These are phyloP conservation scores for Claviceps sorghi DNA, from an alignment of 2,329 filamentous ascomycete species.

Conservation along the genomic window DNA sequence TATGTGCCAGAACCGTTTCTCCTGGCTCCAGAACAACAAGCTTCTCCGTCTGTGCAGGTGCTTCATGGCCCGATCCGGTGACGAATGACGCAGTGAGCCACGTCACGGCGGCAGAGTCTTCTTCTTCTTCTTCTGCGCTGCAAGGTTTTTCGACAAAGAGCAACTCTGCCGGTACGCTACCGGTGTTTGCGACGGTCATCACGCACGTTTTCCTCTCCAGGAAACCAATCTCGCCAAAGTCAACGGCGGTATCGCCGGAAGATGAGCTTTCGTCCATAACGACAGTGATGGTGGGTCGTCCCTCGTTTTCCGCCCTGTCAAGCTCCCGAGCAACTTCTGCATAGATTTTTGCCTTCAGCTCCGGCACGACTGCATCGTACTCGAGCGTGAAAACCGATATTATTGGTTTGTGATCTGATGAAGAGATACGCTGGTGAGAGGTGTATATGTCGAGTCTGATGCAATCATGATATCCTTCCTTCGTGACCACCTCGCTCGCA, in stretches of 20 bases:
- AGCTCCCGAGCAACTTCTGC: conserved; percentile 77
- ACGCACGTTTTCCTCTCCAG: conserved; percentile 48
- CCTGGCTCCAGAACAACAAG: conserved; percentile 67
- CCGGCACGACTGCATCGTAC: conserved; percentile 75
- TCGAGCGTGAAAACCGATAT: conserved; percentile 69
- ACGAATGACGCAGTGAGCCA: conserved; percentile 64
- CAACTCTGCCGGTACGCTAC: conserved; percentile 65
- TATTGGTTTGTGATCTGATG: conserved; percentile 91
- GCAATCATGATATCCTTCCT: conserved; percentile 40
- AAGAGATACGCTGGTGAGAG: conserved; percentile 77
- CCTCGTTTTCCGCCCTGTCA: conserved; percentile 84
- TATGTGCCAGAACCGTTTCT: conserved; percentile 57
- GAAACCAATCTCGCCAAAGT: conserved; percentile 66
- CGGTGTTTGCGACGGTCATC: conserved; percentile 84
- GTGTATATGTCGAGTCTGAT: conserved; percentile 55
- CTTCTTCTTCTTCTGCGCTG: conserved; percentile 30
- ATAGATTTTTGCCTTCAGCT: conserved; percentile 70
- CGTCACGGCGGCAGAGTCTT: conserved; percentile 25
- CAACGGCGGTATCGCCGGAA: conserved; percentile 41
- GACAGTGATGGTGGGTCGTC: conserved; percentile 66
- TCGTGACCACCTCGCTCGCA: conserved; percentile 33
- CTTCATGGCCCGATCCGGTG: conserved; percentile 19
- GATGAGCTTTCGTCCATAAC: conserved; percentile 50
- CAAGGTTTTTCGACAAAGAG: conserved; percentile 61
- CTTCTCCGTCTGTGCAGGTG: conserved; percentile 19